phyloP scores from a whole-genome alignment of 805 yeast species.

The Wickerhamomyces hampshirensis region DNA sequence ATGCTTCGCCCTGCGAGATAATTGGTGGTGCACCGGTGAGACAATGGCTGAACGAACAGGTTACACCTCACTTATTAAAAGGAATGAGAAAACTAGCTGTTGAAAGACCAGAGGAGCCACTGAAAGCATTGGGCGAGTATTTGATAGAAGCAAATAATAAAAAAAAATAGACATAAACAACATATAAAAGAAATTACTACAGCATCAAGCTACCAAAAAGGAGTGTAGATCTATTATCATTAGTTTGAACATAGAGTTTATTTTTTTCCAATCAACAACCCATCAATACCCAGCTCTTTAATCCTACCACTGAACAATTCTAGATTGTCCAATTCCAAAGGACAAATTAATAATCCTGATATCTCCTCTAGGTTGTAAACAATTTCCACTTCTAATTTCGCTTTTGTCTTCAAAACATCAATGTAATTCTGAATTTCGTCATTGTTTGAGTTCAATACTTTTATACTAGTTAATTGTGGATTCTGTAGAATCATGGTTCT shows the following conservation, averaged over 20 bases:
- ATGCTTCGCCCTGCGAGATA: conserved; percentile 36
- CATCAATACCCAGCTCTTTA: conserved; percentile 6
- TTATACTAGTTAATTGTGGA: conserved; percentile 1
- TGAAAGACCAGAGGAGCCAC: conserved; percentile 47
- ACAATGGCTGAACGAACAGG: conserved; percentile 57
- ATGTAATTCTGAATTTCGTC: conserved; percentile 2
- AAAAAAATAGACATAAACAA: too few species aligned
- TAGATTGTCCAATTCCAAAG: conserved; percentile 3
- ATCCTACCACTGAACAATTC: conserved; percentile 1
- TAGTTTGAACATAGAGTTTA: too few species aligned
- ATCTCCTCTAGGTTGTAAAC: neutral
- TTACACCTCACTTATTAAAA: conserved; percentile 58
- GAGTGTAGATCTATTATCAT: too few species aligned
- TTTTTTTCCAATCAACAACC: conserved; percentile 6
- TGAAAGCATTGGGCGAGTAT: conserved; percentile 49
- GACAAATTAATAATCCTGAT: conserved; percentile 9
- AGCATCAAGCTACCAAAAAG: too few species aligned
- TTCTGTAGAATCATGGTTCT: conserved; percentile 2
- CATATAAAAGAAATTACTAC: too few species aligned
- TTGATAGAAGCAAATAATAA: conserved; percentile 35
- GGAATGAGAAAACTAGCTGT: conserved; percentile 34
- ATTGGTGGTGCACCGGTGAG: conserved; percentile 73
- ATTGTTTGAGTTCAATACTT: conserved; percentile 1
- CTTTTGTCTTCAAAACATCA: neutral
- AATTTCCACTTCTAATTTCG: conserved; percentile 3